Percentiles rank a stretch among this genome's conserved stretches.
Evolutionary conservation across 176 grass and related monocot species (phyloP).

Genomic region (Lolium rigidum): DNA sequence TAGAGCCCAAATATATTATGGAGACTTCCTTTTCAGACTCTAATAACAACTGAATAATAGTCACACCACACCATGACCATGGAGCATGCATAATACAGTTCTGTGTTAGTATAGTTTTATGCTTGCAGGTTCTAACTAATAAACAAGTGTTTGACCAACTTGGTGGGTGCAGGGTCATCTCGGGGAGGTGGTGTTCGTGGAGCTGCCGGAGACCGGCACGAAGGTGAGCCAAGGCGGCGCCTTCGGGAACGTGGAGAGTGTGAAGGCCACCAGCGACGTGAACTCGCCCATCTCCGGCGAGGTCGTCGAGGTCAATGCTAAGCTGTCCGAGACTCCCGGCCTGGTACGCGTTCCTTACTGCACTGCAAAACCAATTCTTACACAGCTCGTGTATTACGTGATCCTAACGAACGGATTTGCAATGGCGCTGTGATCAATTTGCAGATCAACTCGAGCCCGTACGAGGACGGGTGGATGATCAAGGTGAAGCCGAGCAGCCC

Average conservation of each 20-base stretch:
- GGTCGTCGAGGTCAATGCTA: slow-evolving; percentile 82
- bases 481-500: slow-evolving; percentile 88
- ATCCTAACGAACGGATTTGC: neutral
- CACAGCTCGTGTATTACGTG: neutral
- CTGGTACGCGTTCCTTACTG: slow-evolving; percentile 49
- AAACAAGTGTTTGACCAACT: neutral
- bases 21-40: neutral
- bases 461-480: slow-evolving; percentile 97
- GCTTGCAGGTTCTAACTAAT: neutral
- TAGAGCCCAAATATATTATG: neutral
- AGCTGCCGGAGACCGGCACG: slow-evolving; percentile 72
- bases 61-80: too few relatives aligned
- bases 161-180: slow-evolving; percentile 64
- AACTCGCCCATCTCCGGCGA: slow-evolving; percentile 91
- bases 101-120: too few relatives aligned
- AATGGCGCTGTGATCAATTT: neutral
- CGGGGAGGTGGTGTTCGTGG: slow-evolving; percentile 90
- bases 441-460: slow-evolving; percentile 92
- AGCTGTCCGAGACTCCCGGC: slow-evolving; percentile 71
- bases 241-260: slow-evolving; percentile 96
- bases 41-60: neutral
- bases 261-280: slow-evolving; percentile 94
- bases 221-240: slow-evolving; percentile 57
- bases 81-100: too few relatives aligned
- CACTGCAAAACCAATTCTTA: neutral